Base-by-base conservation (phyloP, 1,139 yeast genomes). In the Blastobotrys petasosporus region DNA sequence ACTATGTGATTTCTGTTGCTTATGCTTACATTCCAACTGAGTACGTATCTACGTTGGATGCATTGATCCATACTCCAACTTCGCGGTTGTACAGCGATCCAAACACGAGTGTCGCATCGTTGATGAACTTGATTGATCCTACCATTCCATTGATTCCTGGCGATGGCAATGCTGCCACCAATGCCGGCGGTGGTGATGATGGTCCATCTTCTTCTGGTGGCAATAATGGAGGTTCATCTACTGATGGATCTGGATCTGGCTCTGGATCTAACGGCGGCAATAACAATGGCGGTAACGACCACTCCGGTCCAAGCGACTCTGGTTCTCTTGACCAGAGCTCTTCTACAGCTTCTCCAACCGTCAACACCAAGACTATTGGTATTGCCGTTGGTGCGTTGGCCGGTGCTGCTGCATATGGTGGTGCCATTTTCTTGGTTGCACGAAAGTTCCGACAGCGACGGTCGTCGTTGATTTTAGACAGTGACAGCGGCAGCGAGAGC, bases 41-140 rank as follows among this genome's bases (percentile, higher is more conserved):
- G 33, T 46, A 48, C 31, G 63, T 67, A 2, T 45, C 55, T 5
- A 51, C 55, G 4, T 53, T 67, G 37, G 56, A 59, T 32, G 55
- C 56, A 4, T 53, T 56, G 42, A 49, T 70, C 40, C 61, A 54
- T 44, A 62, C 59, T 37, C 61, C 62, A 11, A 55, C 59, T 32
- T 69, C 65, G 6, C 47, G 51, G 34, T 55, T 70, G 41, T 70
- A 67, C 56, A 50, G 53, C 45, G 61, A 64, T 52, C 62, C 66
- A 37, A 62, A 60, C 51, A 36, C 57, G 33, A 57, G 65, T 42
- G 67, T 68, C 29, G 51, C 55, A 25, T 49, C 63, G 16, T 54
- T 70, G 44, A 65, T 67, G 68, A 52, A 53, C 38, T 58, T 68
- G 47, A 69, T 70, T 50, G 74, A 70, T 48, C 62, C 68, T 15